These are phyloP conservation scores for Piloderma croceum DNA, from an alignment of 768 basidiomycete genomes.

Conservation along the genomic window DNA sequence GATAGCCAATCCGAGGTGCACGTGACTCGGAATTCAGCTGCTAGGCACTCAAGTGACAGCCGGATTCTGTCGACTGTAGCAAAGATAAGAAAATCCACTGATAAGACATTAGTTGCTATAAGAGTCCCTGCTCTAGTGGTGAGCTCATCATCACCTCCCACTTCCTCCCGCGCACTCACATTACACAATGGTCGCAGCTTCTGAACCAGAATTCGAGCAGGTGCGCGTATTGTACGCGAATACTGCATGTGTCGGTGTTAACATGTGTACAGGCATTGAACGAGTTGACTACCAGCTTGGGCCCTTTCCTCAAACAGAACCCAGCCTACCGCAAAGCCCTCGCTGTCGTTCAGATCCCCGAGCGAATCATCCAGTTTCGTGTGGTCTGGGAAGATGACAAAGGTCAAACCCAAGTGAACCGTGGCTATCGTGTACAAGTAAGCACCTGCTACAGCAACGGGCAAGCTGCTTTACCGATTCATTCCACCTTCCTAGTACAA, in stretches of 20 bases:
- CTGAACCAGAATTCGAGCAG: conserved; percentile 71
- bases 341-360: conserved; percentile 54
- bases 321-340: conserved; percentile 66
- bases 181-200: too few species aligned
- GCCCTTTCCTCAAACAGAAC: conserved; percentile 58
- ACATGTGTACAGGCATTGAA: conserved; percentile 43
- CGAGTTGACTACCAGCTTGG: conserved; percentile 61
- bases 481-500: conserved; percentile 45
- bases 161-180: too few species aligned
- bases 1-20: too few species aligned
- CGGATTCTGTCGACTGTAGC: too few species aligned
- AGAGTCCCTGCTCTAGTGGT: too few species aligned
- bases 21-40: too few species aligned
- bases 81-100: too few species aligned
- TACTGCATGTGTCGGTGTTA: conserved; percentile 3
- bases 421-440: conserved; percentile 70
- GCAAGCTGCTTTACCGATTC: too few species aligned
- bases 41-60: too few species aligned
- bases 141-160: too few species aligned
- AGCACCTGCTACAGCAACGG: too few species aligned
- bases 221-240: conserved; percentile 20
- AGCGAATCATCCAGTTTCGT: conserved; percentile 61
- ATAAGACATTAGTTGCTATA: too few species aligned
- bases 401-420: conserved; percentile 59
- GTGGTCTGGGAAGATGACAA: conserved; percentile 75